Percentiles rank a stretch among this genome's conserved stretches.
phyloP scores from a whole-genome alignment of 2,329 filamentous ascomycete genomes.

The Aplosporella prunicola region DNA sequence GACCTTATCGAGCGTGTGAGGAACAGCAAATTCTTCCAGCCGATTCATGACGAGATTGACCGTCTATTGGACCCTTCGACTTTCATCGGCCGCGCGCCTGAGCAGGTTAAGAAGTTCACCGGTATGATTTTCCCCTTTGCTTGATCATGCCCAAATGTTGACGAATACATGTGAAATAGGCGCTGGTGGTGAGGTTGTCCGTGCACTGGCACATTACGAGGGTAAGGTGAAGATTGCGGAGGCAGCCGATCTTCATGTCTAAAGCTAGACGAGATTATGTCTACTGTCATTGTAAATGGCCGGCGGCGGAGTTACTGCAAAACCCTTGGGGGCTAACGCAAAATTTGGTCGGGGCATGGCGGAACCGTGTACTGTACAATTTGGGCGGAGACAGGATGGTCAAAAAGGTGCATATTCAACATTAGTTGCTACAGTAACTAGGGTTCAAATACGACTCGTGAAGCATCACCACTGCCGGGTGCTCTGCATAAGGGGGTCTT shows the following conservation, averaged over 20 bases:
- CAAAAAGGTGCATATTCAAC: too few relatives aligned
- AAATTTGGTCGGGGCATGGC: too few relatives aligned
- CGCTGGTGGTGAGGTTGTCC: conserved; percentile 8
- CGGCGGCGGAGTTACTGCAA: too few relatives aligned
- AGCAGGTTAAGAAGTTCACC: conserved; percentile 45
- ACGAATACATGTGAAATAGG: neutral
- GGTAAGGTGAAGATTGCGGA: conserved; percentile 9
- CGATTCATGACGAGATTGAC: conserved; percentile 59
- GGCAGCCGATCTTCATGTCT: conserved; percentile 9
- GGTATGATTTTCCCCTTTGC: neutral
- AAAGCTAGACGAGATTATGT: too few relatives aligned
- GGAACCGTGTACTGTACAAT: too few relatives aligned
- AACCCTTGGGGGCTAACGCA: too few relatives aligned
- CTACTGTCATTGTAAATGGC: too few relatives aligned
- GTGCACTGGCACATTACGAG: conserved; percentile 5
- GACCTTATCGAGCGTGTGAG: conserved; percentile 74
- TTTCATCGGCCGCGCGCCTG: conserved; percentile 47
- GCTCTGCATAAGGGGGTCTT: too few relatives aligned
- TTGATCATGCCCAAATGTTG: neutral
- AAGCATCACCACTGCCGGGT: too few relatives aligned
- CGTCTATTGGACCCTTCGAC: conserved; percentile 54
- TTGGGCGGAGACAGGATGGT: too few relatives aligned
- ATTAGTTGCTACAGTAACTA: too few relatives aligned
- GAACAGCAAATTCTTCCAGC: conserved; percentile 60
- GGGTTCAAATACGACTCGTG: too few relatives aligned